A percentile compares a stretch with the other conserved stretches of the same genome.
These are phyloP conservation scores for Pleurozium schreberi DNA, from an alignment of 225 moss, liverwort and hornwort species.

Conservation along the genomic window DNA sequence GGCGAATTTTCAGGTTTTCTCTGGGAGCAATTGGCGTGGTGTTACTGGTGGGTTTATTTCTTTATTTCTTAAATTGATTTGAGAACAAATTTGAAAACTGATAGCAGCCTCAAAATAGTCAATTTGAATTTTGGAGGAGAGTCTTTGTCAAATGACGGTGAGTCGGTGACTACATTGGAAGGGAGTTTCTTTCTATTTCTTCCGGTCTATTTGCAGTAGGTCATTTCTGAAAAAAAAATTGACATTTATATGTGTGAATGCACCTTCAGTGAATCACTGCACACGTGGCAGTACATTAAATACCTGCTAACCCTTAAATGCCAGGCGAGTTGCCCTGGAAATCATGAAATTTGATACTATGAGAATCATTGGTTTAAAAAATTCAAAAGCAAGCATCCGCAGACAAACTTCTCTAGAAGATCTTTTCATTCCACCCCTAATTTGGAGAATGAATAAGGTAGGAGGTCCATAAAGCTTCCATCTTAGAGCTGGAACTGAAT, in stretches of 20 bases:
- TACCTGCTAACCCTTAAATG: too few relatives aligned
- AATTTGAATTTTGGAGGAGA: background rate
- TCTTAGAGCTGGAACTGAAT: too few relatives aligned
- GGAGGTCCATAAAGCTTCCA: too few relatives aligned
- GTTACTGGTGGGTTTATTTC: background rate
- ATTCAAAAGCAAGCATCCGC: too few relatives aligned
- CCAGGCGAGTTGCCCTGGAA: too few relatives aligned
- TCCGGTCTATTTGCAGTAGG: accelerated
- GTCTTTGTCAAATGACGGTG: background rate
- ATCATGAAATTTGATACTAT: too few relatives aligned
- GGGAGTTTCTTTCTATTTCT: too few relatives aligned
- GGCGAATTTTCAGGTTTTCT: background rate
- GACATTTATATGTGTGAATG: background rate
- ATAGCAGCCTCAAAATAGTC: too few relatives aligned
- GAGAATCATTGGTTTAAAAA: too few relatives aligned
- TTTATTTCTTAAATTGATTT: background rate
- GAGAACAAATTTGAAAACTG: background rate
- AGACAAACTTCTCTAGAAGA: too few relatives aligned
- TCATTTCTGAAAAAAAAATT: background rate
- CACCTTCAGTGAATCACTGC: background rate
- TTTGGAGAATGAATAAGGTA: too few relatives aligned
- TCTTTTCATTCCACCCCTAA: too few relatives aligned
- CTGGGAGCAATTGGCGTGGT: background rate
- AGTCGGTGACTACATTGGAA: background rate
- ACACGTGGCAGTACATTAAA: accelerated